A percentile compares a stretch with the other conserved stretches of the same genome.
phyloP scores from a whole-genome alignment of 306 rosid species.

The Lathyrus oleraceus region DNA sequence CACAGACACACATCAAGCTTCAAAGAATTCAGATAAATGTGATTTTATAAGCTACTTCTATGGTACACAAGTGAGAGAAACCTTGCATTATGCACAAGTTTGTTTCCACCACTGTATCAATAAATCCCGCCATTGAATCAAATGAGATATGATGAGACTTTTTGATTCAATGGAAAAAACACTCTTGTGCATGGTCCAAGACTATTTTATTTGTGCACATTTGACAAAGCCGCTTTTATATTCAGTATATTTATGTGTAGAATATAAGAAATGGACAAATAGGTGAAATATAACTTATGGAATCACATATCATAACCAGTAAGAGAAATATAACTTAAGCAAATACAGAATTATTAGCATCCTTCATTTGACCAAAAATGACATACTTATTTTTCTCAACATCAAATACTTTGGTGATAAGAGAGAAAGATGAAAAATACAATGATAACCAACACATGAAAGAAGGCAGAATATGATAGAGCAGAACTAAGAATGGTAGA shows the following conservation, averaged over 20 bases:
- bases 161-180: no score
- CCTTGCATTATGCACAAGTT: no score
- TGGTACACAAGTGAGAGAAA: no score
- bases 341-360: background rate
- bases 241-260: background rate
- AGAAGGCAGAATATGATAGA: no score
- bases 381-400: background rate
- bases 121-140: no score
- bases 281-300: background rate
- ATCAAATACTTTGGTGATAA: background rate
- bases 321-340: background rate
- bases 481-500: background rate
- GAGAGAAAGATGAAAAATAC: background rate
- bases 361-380: background rate
- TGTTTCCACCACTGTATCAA: no score
- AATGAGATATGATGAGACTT: no score
- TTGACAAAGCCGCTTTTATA: background rate
- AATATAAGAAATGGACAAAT: no score
- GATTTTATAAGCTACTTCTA: background rate
- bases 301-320: background rate
- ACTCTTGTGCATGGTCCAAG: no score
- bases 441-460: background rate
- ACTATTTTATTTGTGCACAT: no score
- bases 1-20: background rate
- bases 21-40: background rate